phyloP scores from a whole-genome alignment of 2,329 filamentous ascomycete species.

The Trichothecium roseum region DNA sequence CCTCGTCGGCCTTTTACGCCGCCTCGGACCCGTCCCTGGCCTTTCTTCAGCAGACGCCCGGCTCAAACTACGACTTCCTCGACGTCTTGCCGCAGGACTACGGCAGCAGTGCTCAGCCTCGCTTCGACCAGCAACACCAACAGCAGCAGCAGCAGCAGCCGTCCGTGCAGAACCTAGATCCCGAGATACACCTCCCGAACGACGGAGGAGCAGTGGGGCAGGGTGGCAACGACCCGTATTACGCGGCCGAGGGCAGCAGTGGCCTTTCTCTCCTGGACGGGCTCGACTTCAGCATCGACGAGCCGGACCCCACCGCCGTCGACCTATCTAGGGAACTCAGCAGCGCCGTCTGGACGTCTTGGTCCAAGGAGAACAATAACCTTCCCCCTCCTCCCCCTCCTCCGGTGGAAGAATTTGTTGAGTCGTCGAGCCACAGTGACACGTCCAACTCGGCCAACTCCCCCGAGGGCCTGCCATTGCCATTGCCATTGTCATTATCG shows the following conservation, averaged over 20 bases:
- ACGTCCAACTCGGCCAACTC: slow-evolving; percentile 11
- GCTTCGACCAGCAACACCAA: slow-evolving; percentile 5
- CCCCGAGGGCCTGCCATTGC: slow-evolving; percentile 5
- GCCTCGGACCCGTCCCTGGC: slow-evolving; percentile 18
- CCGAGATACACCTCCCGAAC: slow-evolving; percentile 8
- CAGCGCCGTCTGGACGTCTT: slow-evolving; percentile 12
- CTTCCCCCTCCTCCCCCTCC: too few relatives aligned
- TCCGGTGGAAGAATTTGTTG: slow-evolving; percentile 6
- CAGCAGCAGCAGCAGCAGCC: slow-evolving; percentile 2
- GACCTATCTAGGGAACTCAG: slow-evolving; percentile 18
- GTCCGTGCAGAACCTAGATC: background rate
- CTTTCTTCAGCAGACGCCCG: slow-evolving; percentile 20
- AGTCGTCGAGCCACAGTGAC: slow-evolving; percentile 13
- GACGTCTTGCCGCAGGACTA: slow-evolving; percentile 22
- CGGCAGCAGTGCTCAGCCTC: slow-evolving; percentile 4
- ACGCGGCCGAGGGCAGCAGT: too few relatives aligned
- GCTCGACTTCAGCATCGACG: slow-evolving; percentile 20
- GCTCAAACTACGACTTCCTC: slow-evolving; percentile 21
- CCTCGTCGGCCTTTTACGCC: slow-evolving; percentile 6
- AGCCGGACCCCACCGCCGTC: slow-evolving; percentile 14
- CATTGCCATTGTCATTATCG: background rate
- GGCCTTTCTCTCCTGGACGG: slow-evolving; percentile 12
- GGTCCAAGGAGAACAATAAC: background rate
- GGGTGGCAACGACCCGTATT: too few relatives aligned
- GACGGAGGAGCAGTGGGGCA: slow-evolving; percentile 9